phyloP scores from a whole-genome alignment of 225 moss, liverwort and hornwort species.

The Bryoerythrophyllum caledonicum region DNA sequence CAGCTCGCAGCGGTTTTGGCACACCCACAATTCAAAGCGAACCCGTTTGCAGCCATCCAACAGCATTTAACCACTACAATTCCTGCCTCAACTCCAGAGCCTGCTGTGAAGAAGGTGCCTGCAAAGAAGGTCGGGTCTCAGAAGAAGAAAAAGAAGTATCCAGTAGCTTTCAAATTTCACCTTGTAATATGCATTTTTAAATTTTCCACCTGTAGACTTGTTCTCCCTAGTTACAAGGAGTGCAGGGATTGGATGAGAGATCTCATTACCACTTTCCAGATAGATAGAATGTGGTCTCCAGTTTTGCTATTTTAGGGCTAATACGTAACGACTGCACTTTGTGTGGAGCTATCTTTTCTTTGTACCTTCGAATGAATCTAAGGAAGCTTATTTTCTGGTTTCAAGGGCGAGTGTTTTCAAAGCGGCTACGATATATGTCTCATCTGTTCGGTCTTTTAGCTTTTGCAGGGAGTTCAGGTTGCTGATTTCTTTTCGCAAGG shows the following conservation, averaged over 20 bases:
- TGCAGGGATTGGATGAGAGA: slow-evolving; percentile 6
- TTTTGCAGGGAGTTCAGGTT: slow-evolving; percentile 9
- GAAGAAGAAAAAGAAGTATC: slow-evolving; percentile 37
- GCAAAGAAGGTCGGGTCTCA: slow-evolving; percentile 23
- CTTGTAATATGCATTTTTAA: not conserved
- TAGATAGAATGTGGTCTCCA: slow-evolving; percentile 11
- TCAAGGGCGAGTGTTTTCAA: slow-evolving; percentile 3
- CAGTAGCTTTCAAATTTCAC: not conserved
- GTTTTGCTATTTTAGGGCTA: slow-evolving; percentile 16
- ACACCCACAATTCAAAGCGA: slow-evolving; percentile 76
- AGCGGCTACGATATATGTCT: slow-evolving; percentile 1
- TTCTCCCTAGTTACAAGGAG: slow-evolving; percentile 7
- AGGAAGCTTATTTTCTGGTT: slow-evolving; percentile 15
- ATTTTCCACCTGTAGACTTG: slow-evolving; percentile 12
- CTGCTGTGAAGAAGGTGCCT: slow-evolving; percentile 35
- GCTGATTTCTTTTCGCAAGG: slow-evolving; percentile 11
- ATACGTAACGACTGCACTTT: not conserved
- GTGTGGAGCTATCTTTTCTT: slow-evolving; percentile 12
- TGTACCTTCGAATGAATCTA: slow-evolving; percentile 5
- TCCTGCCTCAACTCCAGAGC: slow-evolving; percentile 38
- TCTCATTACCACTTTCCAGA: slow-evolving; percentile 8
- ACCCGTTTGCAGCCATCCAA: slow-evolving; percentile 86
- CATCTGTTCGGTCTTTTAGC: slow-evolving; percentile 3
- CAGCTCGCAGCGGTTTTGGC: slow-evolving; percentile 78
- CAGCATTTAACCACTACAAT: slow-evolving; percentile 72